phyloP scores from a whole-genome alignment of 306 rosid genomes.

The Lupinus albus region DNA sequence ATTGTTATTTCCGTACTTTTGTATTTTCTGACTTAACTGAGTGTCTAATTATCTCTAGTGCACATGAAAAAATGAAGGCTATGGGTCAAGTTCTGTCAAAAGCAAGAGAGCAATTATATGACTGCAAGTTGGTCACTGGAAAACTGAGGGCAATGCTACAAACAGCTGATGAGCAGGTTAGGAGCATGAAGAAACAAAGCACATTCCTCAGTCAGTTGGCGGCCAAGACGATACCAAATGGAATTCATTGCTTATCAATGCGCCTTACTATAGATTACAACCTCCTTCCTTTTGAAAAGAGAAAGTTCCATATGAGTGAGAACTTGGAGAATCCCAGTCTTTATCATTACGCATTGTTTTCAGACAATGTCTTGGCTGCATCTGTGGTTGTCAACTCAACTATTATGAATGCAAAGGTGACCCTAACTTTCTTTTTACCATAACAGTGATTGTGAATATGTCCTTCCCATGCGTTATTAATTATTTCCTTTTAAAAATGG shows the following conservation, averaged over 20 bases:
- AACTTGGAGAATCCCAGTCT: conserved; percentile 79
- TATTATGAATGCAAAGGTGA: conserved; percentile 82
- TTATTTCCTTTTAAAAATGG: conserved; percentile 11
- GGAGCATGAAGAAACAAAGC: conserved; percentile 87
- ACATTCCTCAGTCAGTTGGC: conserved; percentile 92
- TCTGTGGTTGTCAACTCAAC: conserved; percentile 93
- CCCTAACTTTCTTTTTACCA: conserved; percentile 9
- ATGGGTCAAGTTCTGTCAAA: conserved; percentile 80
- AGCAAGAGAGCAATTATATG: conserved; percentile 76
- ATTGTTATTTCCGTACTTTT: conserved; percentile 5
- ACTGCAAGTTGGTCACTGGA: conserved; percentile 79
- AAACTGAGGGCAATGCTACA: conserved; percentile 94
- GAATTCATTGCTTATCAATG: conserved; percentile 88
- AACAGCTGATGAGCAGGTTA: conserved; percentile 84
- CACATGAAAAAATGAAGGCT: conserved; percentile 64
- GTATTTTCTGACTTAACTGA: conserved; percentile 33
- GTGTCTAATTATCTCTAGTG: conserved; percentile 59
- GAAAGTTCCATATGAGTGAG: conserved; percentile 78
- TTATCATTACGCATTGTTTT: conserved; percentile 88
- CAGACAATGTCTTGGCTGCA: conserved; percentile 97
- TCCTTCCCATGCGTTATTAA: conserved; percentile 12
- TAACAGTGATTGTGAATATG: conserved; percentile 6
- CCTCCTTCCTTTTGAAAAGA: conserved; percentile 81
- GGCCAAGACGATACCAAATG: conserved; percentile 92
- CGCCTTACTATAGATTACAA: conserved; percentile 86